Evolutionary conservation across 768 basidiomycete genomes (phyloP), one percentile per base, ranked within the genome.

Genomic region (Tricholoma sp.): DNA sequence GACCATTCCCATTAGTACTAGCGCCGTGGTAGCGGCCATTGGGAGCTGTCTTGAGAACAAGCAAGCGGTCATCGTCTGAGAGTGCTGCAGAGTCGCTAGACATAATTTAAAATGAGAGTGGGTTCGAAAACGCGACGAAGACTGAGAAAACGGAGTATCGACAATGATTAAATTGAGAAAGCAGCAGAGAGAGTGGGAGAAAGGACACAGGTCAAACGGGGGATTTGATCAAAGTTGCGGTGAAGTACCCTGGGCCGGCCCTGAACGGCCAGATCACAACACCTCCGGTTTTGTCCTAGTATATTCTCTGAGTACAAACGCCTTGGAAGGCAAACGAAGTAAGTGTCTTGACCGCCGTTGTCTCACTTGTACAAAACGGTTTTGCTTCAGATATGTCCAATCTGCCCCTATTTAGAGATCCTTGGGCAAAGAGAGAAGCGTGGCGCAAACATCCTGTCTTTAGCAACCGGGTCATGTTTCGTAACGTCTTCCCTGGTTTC

Each of bases 371-470:
- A 47, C 47, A 65, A 60, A 53, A 14, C 34, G 46, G 32, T 55
- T 50, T 27, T 21, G 6, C 63, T 69, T 64, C 50, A 68, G 62
- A 22, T 10, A 88, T 89, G 85, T 66, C 83, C 52, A 82, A 81
- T 60, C 78, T 76, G 55, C 87, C 85, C n/a, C 76, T 90, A 54
- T 94, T 86, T 67, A 86, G 92, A 72, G 94, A 97, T 70, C 93
- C 94, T 52, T 97, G 94, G 94, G 91, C 91, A 19, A 94, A 89
- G 74, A 77, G 85, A 59, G 94, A 97, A 64, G 91, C 92, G 37
- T 97, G 93, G 94, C 82, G 94, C 66, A 93, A 86, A 70, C 85
- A 84, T 66, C 86, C 89, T n/a, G 83, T 95, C 55, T 97, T 97
- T 77, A 81, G 85, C 59, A 89, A 87, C 63, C 84, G 86, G 41